Conservation (phyloP, 1,284 basidiomycete species). For the Melampsora larici-populina region DNA sequence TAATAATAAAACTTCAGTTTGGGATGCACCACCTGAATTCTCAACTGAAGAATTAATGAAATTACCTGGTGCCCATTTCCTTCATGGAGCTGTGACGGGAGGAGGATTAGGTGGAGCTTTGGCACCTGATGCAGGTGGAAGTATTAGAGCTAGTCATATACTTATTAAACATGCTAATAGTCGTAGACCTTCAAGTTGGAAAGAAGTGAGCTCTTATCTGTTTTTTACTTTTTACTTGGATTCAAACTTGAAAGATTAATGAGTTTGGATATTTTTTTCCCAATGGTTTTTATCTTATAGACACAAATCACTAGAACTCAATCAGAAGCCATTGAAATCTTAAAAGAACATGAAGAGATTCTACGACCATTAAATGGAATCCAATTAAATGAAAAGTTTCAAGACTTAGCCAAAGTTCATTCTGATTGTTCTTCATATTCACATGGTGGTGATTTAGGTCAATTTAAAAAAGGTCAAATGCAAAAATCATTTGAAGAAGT, state of each 20-base stretch:
- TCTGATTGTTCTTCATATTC: constrained; percentile 84
- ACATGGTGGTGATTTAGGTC: constrained; percentile 77
- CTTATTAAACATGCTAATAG: constrained; percentile 87
- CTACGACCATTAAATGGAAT: constrained; percentile 52
- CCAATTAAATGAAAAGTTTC: constrained; percentile 65
- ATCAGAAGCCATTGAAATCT: constrained; percentile 76
- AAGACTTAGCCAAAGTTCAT: constrained; percentile 67
- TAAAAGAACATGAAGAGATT: constrained; percentile 62
- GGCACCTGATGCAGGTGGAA: background rate
- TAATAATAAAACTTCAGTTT: constrained; percentile 68
- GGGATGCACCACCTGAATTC: constrained; percentile 74
- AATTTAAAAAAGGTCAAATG: constrained; percentile 85
- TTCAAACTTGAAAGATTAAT: too few relatives aligned
- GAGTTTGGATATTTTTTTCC: too few relatives aligned
- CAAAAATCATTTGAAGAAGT: constrained; percentile 96
- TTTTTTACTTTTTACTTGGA: background rate
- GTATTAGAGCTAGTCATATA: constrained; percentile 82
- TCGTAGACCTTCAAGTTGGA: constrained; percentile 66
- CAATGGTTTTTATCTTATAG: too few relatives aligned
- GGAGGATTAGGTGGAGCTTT: constrained; percentile 45
- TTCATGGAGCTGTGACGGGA: constrained; percentile 39
- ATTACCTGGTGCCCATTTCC: constrained; percentile 51
- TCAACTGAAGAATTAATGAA: constrained; percentile 53
- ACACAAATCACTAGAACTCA: constrained; percentile 81
- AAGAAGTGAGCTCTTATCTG: constrained; percentile 49